Evolutionary conservation across 257 asterid genomes (phyloP), one percentile per base, ranked within the genome.

Genomic region (Gynochthodes officinalis): DNA sequence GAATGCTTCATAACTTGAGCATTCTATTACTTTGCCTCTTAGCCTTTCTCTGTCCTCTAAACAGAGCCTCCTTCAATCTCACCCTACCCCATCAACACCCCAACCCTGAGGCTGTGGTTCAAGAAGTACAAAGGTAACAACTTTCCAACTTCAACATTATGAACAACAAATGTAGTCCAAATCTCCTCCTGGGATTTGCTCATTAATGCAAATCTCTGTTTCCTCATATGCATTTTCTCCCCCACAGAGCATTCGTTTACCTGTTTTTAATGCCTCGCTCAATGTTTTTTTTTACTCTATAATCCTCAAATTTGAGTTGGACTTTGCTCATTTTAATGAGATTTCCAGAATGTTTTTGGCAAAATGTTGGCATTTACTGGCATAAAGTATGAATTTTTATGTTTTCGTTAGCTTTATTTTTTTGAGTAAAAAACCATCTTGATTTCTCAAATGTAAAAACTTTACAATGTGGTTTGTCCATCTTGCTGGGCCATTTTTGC

Each of bases 21-120:
- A 70, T 65, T 87, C 81, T 84, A 76, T 73, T 81, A 61, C 69
- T 84, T 53, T 76, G 70, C 80, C 37, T 90, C 85, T 83, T 78
- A 71, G n/a, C 71, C 55, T 75, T 61, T 11, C 9, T 70, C 32
- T 58, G 37, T 2, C 73, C 68, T 3, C 59, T 16, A 28, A 49
- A 64, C 39, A 81, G 73, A 37, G 81, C 79, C 72, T 64, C 90
- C 64, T 78, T 82, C 76, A 90, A 93, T 76, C 92, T 93, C 77
- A 78, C 92, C 39, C 90, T 93, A 60, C 87, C 92, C 37, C 88
- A 88, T 82, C 98, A 93, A 68, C 97, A 93, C 81, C 96, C 98
- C n/a, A 37, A 84, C 85, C 98, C 98, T 78, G 98, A 93, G 66
- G 87, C 78, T 73, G 96, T 91, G 65, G 97, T 69, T 79, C 88